Conservation (phyloP, 768 basidiomycete species). For the Scleroderma citrinum region DNA sequence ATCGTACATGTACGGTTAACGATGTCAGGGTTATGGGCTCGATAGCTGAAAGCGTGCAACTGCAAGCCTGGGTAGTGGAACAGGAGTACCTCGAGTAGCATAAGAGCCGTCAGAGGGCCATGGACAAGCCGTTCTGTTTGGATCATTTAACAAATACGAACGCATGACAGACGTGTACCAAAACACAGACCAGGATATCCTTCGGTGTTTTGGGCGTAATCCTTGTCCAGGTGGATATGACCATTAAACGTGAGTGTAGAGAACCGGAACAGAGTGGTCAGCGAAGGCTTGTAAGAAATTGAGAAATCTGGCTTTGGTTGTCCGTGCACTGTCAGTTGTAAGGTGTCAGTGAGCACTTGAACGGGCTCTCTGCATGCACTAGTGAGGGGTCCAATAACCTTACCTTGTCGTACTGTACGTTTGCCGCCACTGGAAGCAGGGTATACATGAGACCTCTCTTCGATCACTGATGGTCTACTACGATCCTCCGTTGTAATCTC, state of each 20-base stretch:
- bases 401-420: conserved; percentile 41
- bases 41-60: conserved; percentile 57
- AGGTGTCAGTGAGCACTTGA: background rate
- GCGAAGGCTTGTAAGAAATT: conserved; percentile 59
- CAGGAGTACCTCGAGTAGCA: conserved; percentile 61
- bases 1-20: conserved; percentile 47
- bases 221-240: conserved; percentile 80
- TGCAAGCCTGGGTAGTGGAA: conserved; percentile 43
- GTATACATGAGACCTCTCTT: conserved; percentile 70
- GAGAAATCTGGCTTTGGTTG: conserved; percentile 52
- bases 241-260: conserved; percentile 85
- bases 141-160: background rate
- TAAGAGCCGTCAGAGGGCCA: conserved; percentile 74
- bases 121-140: conserved; percentile 73
- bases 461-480: conserved; percentile 43
- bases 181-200: conserved; percentile 57
- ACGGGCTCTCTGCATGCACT: background rate
- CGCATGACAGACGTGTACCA: background rate
- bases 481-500: conserved; percentile 42
- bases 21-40: conserved; percentile 59
- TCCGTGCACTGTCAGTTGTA: conserved; percentile 37
- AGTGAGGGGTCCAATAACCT: background rate
- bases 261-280: conserved; percentile 76
- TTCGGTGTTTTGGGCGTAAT: conserved; percentile 60
- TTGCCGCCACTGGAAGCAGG: conserved; percentile 28